phyloP scores from a whole-genome alignment of 139 green algal genomes.

The Microglena sp. region DNA sequence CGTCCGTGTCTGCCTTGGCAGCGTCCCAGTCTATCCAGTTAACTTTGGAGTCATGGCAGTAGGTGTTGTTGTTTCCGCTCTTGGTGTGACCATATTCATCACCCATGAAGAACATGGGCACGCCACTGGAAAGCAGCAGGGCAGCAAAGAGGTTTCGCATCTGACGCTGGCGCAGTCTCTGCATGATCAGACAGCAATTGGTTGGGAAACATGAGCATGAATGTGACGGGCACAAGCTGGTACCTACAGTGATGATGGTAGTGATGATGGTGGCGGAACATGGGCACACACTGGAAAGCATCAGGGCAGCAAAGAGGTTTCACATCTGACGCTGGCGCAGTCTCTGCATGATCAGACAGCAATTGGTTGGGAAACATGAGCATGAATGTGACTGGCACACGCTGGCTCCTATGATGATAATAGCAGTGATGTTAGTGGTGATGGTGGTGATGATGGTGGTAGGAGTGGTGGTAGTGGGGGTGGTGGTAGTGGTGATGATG shows the following conservation, averaged over 20 bases:
- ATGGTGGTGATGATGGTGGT: background rate
- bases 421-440: background rate
- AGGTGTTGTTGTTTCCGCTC: conserved; percentile 98
- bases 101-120: conserved; percentile 95
- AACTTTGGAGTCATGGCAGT: conserved; percentile 85
- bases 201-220: conserved; percentile 3
- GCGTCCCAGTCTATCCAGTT: conserved; percentile 66
- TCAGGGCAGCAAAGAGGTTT: conserved; percentile 78
- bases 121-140: conserved; percentile 80
- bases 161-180: conserved; percentile 59
- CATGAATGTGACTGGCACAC: background rate
- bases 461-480: background rate
- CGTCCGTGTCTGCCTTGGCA: conserved; percentile 38
- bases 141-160: conserved; percentile 82
- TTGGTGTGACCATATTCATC: conserved; percentile 87
- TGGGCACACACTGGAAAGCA: conserved; percentile 55
- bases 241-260: no score
- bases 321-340: conserved; percentile 68
- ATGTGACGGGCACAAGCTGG: background rate
- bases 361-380: conserved; percentile 2
- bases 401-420: background rate
- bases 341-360: conserved; percentile 13
- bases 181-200: background rate
- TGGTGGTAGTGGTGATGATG: background rate
- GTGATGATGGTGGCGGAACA: no score